Base-by-base conservation (phyloP, 306 rosid genomes). In the Lotus japonicus region DNA sequence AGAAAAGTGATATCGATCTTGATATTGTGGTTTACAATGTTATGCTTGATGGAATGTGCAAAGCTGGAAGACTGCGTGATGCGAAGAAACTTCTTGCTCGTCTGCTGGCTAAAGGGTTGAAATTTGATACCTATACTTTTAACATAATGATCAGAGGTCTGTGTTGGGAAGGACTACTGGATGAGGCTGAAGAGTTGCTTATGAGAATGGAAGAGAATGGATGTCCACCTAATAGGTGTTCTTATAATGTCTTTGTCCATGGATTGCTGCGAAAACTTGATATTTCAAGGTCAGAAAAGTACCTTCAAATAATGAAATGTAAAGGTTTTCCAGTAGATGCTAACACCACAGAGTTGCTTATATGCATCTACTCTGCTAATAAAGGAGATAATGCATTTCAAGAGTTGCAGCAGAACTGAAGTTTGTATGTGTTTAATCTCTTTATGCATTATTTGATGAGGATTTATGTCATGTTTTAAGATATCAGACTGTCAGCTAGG, bases 91-190 rank as follows among this genome's bases (percentile, higher is more conserved):
- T 83, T 21, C 58, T 80, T 31, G 45, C 52, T 17, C 3, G 19
- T 11, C 5, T 83, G 48, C 23, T 15, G 18, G 70, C 5, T 0
- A 59, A 66, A 81, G 84, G 81, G 28, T 57, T 81, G 63, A 51
- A 52, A 66, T 51, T 57, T 11, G 61, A 81, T 71, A 12, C 59
- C 5, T 53, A 19, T 48, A 81, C 72, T 3, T 76, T 36, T 54
- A 71, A 62, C 52, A 64, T 73, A 54, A 76, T 81, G 79, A 76
- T 81, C 23, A 71, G 61, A 38, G 81, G 84, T 63, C 38, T 80
- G 11, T 75, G 80, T 65, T 53, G 65, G 45, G 41, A 55, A 63
- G 81, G 81, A 31, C 11, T 55, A 2, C 2, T 77, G 41, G 77
- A 64, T 70, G 77, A 70, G 56, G 81, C 81, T 46, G 77, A 77